Conservation (phyloP, 164 flowering plant genomes). For the Chimonanthus praecox region DNA sequence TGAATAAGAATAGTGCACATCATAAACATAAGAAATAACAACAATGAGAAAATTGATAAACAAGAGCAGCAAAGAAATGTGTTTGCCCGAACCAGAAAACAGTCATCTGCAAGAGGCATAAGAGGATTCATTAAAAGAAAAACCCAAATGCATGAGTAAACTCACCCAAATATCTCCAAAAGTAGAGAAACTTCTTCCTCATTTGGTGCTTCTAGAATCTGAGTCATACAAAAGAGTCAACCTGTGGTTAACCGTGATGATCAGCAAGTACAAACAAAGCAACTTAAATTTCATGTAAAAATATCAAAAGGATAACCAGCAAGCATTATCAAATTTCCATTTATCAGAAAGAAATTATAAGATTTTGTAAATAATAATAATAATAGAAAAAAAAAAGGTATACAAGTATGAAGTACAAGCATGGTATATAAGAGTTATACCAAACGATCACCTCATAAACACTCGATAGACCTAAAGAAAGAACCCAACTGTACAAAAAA, state of each 20-base stretch:
- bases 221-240: slow-evolving; percentile 58
- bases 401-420: no score
- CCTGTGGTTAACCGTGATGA: slow-evolving; percentile 53
- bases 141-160: slow-evolving; percentile 3
- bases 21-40: background rate
- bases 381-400: no score
- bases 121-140: background rate
- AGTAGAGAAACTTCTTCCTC: slow-evolving; percentile 80
- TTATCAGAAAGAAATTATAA: background rate
- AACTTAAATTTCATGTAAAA: background rate
- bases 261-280: slow-evolving; percentile 30
- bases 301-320: background rate
- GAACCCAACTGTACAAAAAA: no score
- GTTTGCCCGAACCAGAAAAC: background rate
- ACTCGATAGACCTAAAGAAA: no score
- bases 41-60: background rate
- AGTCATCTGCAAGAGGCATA: background rate
- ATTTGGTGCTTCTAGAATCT: slow-evolving; percentile 91
- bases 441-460: no score
- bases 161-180: slow-evolving; percentile 73
- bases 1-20: background rate
- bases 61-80: background rate
- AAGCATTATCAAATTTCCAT: background rate
- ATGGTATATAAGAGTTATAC: no score
- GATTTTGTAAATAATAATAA: background rate